These are phyloP conservation scores for Nakazawaea wyomingensis DNA, from an alignment of 805 yeast species.

Conservation along the genomic window DNA sequence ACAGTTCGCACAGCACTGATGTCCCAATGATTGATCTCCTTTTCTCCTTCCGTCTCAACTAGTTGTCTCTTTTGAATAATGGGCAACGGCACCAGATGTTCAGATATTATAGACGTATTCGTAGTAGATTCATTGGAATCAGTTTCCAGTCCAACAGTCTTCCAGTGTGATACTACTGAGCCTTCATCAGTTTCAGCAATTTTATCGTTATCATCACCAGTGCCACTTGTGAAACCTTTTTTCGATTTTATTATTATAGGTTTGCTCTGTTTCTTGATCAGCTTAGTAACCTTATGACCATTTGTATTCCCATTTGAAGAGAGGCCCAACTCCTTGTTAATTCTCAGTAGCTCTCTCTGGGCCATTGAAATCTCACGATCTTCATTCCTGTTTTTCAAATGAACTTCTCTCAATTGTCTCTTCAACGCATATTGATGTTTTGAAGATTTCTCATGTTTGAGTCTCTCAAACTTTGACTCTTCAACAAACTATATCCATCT, in stretches of 20 bases:
- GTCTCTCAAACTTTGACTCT: conserved; percentile 3
- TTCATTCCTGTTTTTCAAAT: conserved; percentile 3
- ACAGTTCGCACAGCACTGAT: background rate
- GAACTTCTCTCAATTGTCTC: conserved; percentile 6
- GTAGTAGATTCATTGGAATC: no score
- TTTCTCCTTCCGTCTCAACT: conserved; percentile 2
- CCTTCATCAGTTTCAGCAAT: no score
- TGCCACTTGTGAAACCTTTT: background rate
- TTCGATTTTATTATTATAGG: background rate
- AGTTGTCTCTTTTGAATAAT: background rate
- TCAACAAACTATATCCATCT: conserved; percentile 4
- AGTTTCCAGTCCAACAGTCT: background rate
- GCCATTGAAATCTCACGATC: background rate
- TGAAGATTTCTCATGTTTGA: conserved; percentile 10
- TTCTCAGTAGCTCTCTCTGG: conserved; percentile 4
- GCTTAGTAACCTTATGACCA: background rate
- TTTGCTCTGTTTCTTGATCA: background rate
- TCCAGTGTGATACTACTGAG: background rate
- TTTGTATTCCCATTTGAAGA: background rate
- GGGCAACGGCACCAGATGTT: background rate
- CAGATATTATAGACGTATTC: background rate
- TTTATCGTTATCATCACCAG: background rate
- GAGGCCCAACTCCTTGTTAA: conserved; percentile 5
- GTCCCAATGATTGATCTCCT: conserved; percentile 10
- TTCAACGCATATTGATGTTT: conserved; percentile 10